A percentile compares a stretch with the other conserved stretches of the same genome.
phyloP scores from a whole-genome alignment of 106 monocot genomes.

The Agapanthus africanus region DNA sequence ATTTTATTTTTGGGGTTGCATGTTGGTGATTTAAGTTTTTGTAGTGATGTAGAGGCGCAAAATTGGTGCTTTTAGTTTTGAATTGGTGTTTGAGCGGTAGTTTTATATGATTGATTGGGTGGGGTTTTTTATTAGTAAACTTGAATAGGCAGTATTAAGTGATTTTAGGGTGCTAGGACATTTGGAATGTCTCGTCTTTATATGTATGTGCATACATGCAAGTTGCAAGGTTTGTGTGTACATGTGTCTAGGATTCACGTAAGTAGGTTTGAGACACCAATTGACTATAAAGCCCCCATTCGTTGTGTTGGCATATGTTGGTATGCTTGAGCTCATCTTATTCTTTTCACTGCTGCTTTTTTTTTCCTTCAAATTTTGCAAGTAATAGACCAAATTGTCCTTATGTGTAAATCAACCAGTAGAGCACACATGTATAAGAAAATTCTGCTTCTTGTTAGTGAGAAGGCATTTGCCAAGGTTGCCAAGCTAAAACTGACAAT shows the following conservation, averaged over 20 bases:
- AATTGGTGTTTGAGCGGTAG: slow-evolving; percentile 8
- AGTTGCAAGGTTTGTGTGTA: slow-evolving; percentile 2
- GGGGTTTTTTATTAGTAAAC: neutral
- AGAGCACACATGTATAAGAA: neutral
- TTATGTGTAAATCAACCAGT: neutral
- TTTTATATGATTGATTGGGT: neutral
- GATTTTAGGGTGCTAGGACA: neutral
- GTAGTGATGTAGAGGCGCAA: neutral
- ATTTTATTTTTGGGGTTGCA: neutral
- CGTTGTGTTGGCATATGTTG: neutral
- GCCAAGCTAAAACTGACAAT: neutral
- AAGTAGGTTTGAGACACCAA: neutral
- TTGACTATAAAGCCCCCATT: neutral
- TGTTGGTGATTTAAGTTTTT: neutral
- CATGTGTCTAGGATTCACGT: neutral
- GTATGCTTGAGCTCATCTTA: neutral
- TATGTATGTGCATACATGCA: slow-evolving; percentile 2
- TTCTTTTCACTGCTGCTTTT: neutral
- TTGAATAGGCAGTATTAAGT: neutral
- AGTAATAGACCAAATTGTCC: neutral
- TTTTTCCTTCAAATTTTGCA: neutral
- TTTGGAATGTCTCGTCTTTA: neutral
- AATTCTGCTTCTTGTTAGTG: neutral
- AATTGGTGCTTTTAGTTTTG: neutral
- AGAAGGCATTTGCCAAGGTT: neutral